Evolutionary conservation across 441 rosid species (phyloP).

Genomic region (Francoa sonchifolia): DNA sequence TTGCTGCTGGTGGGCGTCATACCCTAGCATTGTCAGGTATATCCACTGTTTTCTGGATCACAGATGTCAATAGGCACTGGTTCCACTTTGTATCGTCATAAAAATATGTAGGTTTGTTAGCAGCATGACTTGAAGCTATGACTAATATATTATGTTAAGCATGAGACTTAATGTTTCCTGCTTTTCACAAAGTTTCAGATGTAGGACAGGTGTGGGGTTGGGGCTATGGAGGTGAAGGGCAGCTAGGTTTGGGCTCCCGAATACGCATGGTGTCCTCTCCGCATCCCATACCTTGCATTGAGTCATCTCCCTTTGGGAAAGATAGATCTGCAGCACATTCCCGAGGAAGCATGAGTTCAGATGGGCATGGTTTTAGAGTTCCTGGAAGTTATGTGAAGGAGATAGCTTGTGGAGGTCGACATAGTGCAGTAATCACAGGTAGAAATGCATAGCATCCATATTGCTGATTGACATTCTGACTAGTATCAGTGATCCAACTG

Average conservation of each 20-base stretch:
- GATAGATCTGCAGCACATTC: slow-evolving; percentile 37
- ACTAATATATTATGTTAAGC: slow-evolving; percentile 15
- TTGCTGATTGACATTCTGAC: too few species aligned
- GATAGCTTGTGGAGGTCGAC: slow-evolving; percentile 95
- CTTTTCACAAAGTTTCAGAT: slow-evolving; percentile 53
- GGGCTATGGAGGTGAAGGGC: slow-evolving; percentile 99
- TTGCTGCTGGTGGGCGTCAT: slow-evolving; percentile 98
- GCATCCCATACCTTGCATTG: slow-evolving; percentile 70
- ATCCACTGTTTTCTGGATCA: slow-evolving; percentile 5
- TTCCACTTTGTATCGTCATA: slow-evolving; percentile 22
- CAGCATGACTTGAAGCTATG: slow-evolving; percentile 17
- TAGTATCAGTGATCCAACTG: too few species aligned
- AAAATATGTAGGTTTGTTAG: slow-evolving; percentile 32
- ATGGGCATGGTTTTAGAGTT: slow-evolving; percentile 42
- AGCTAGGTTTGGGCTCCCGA: slow-evolving; percentile 93
- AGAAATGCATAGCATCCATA: too few species aligned
- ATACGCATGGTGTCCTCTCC: slow-evolving; percentile 88
- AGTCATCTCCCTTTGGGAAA: slow-evolving; percentile 42
- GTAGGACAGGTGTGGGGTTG: slow-evolving; percentile 99
- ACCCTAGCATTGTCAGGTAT: slow-evolving; percentile 86
- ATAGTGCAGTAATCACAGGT: slow-evolving; percentile 91
- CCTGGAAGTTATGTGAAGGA: slow-evolving; percentile 77
- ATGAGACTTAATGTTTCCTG: slow-evolving; percentile 24
- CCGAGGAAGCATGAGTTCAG: slow-evolving; percentile 42
- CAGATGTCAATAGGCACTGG: slow-evolving; percentile 10